These are phyloP conservation scores for Vigna mungo DNA, from an alignment of 306 rosid species.

Conservation along the genomic window DNA sequence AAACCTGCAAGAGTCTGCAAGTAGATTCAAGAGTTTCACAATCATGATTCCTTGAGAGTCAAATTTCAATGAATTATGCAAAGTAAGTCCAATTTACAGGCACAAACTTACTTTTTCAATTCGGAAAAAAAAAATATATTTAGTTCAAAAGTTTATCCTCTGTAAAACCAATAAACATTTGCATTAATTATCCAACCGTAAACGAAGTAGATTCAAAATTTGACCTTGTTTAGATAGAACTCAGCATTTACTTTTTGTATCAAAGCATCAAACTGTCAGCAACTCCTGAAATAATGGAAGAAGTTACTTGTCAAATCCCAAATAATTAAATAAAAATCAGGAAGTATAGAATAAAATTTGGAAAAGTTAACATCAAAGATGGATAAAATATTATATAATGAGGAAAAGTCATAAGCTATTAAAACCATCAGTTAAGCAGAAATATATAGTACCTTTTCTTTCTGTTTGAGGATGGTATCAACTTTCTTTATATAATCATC, in stretches of 20 bases:
- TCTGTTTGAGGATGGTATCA: conserved; percentile 77
- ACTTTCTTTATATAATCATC: conserved; percentile 92
- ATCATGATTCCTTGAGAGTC: background rate
- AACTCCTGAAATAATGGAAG: conserved; percentile 71
- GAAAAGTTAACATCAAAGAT: conserved; percentile 9
- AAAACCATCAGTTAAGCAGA: background rate
- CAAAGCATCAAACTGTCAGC: conserved; percentile 74
- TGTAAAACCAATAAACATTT: conserved; percentile 26
- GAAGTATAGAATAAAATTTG: conserved; percentile 8
- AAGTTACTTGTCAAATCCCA: conserved; percentile 31
- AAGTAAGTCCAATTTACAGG: conserved; percentile 22
- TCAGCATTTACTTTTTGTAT: conserved; percentile 50
- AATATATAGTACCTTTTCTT: conserved; percentile 73
- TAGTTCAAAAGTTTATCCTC: conserved; percentile 39
- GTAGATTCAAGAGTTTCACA: background rate
- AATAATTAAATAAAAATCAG: conserved; percentile 22
- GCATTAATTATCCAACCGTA: conserved; percentile 34
- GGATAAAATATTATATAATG: background rate
- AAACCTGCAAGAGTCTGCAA: background rate
- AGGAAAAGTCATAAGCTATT: background rate
- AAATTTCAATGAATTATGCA: background rate
- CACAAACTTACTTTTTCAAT: conserved; percentile 37
- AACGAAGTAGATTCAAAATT: conserved; percentile 39
- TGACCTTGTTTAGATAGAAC: conserved; percentile 44
- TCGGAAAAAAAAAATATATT: conserved; percentile 34